Percentiles rank a stretch among this genome's conserved stretches.
Conservation (phyloP, 148 eudicot genomes). For the Spergularia marina region DNA sequence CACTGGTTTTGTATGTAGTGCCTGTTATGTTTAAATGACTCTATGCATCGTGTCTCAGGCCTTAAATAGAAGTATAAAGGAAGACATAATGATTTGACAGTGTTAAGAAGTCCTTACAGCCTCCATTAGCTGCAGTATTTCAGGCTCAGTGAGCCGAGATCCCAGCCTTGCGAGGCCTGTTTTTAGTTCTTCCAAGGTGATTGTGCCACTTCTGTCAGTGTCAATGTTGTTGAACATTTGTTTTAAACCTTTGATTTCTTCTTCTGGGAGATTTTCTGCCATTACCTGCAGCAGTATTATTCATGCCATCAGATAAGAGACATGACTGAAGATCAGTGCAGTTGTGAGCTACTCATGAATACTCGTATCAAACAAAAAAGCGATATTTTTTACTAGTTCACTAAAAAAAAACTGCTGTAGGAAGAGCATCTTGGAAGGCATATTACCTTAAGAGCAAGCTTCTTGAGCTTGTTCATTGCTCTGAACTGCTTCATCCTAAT, state of each 20-base stretch:
- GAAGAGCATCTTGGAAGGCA: neutral
- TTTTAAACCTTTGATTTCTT: conserved; percentile 74
- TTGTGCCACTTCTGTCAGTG: conserved; percentile 79
- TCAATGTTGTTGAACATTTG: conserved; percentile 89
- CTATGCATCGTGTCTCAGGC: neutral
- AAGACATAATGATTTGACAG: too few species aligned
- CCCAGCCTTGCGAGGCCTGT: conserved; percentile 69
- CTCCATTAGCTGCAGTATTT: conserved; percentile 75
- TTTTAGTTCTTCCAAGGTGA: conserved; percentile 76
- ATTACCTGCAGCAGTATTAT: conserved; percentile 51
- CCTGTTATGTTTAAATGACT: neutral
- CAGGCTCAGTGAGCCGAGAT: conserved; percentile 59
- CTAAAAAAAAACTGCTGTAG: neutral
- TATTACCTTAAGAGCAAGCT: conserved; percentile 78
- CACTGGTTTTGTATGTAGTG: too few species aligned
- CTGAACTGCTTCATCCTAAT: conserved; percentile 88
- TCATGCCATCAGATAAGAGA: neutral
- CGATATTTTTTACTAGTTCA: neutral
- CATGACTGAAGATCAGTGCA: neutral
- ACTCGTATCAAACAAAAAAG: neutral
- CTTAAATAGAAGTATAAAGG: too few species aligned
- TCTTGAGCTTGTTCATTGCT: conserved; percentile 92
- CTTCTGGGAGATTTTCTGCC: conserved; percentile 73
- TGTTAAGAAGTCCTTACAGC: conserved; percentile 50
- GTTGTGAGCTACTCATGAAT: neutral